Conservation (phyloP, 345 rosid species). For the Corymbia maculata region DNA sequence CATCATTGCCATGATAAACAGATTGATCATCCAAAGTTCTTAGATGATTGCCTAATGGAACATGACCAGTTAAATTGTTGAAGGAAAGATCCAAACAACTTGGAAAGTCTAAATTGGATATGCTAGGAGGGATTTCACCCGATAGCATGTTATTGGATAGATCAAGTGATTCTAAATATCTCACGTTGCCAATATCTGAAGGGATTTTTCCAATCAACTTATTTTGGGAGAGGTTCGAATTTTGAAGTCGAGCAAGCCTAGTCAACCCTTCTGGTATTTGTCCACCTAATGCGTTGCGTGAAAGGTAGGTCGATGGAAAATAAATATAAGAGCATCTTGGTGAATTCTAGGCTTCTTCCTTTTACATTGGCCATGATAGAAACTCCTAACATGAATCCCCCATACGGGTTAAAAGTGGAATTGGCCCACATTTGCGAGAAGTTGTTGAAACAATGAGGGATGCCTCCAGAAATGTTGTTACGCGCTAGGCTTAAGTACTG, state of each 20-base stretch:
- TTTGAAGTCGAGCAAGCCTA: not conserved
- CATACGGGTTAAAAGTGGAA: not conserved
- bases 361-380: rapidly evolving
- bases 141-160: not conserved
- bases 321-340: not conserved
- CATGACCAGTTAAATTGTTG: not conserved
- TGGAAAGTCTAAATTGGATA: not conserved
- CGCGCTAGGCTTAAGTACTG: not conserved
- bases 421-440: rapidly evolving
- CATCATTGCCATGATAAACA: rapidly evolving
- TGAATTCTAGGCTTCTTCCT: rapidly evolving
- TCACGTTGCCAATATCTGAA: rapidly evolving
- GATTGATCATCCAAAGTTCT: rapidly evolving
- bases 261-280: not conserved
- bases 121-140: not conserved
- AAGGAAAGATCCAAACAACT: not conserved
- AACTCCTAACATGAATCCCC: rapidly evolving
- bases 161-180: not conserved
- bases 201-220: not conserved
- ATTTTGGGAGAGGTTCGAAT: not conserved
- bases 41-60: not conserved
- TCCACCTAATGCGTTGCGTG: not conserved
- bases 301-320: not conserved
- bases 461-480: not conserved
- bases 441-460: not conserved